phyloP scores from a whole-genome alignment of 768 basidiomycete genomes.

The Amanita pallidorosea region DNA sequence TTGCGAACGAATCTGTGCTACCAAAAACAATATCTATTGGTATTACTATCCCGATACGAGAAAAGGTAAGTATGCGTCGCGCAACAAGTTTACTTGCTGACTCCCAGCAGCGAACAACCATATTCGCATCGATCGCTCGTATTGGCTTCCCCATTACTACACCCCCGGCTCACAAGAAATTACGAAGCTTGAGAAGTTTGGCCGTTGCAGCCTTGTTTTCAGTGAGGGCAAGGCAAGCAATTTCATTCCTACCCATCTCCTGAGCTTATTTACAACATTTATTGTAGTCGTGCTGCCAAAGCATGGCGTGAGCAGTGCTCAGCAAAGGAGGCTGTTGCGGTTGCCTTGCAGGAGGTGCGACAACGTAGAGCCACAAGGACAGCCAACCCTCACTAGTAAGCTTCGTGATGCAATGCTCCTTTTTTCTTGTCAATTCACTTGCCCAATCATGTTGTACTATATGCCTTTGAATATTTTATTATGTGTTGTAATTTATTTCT shows the following conservation, averaged over 20 bases:
- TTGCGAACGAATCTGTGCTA: slow-evolving; percentile 69
- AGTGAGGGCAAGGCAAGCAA: slow-evolving; percentile 49
- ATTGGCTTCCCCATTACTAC: slow-evolving; percentile 55
- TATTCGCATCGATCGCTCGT: slow-evolving; percentile 64
- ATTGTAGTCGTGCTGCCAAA: slow-evolving; percentile 43
- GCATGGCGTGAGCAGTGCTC: slow-evolving; percentile 54
- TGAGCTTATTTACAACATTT: background rate
- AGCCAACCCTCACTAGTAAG: background rate
- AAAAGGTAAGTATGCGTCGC: slow-evolving; percentile 39
- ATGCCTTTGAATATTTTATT: background rate
- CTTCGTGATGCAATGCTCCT: background rate
- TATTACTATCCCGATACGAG: slow-evolving; percentile 61
- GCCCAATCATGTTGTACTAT: background rate
- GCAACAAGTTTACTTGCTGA: background rate
- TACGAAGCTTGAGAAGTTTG: slow-evolving; percentile 43
- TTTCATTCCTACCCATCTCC: background rate
- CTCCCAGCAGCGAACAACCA: slow-evolving; percentile 46
- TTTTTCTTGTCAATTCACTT: background rate
- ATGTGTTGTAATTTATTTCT: slow-evolving; percentile 2
- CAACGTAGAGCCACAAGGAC: slow-evolving; percentile 28
- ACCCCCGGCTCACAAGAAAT: slow-evolving; percentile 23
- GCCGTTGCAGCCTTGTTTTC: slow-evolving; percentile 56
- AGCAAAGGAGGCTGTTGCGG: slow-evolving; percentile 48
- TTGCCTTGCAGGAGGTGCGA: slow-evolving; percentile 65
- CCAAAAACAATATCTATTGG: slow-evolving; percentile 83